These are phyloP conservation scores for Capronia americana DNA, from an alignment of 2,329 filamentous ascomycete species.

Conservation along the genomic window DNA sequence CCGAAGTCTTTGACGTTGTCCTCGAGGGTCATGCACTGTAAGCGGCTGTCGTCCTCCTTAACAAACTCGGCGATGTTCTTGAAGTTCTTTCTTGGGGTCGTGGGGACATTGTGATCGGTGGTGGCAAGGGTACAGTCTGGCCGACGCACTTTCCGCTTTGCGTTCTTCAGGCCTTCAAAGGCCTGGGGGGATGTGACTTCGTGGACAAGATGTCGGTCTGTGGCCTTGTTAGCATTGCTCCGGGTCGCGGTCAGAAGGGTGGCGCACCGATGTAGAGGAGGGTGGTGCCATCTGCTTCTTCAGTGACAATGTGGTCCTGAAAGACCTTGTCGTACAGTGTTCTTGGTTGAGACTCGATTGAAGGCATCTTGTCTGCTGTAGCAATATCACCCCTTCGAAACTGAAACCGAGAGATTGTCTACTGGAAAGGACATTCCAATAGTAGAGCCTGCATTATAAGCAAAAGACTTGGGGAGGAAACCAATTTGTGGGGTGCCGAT, in stretches of 20 bases:
- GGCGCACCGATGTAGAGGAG: conserved; percentile 87
- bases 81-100: conserved; percentile 85
- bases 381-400: neutral
- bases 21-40: conserved; percentile 94
- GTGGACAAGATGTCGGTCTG: conserved; percentile 93
- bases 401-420: conserved; percentile 2
- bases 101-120: conserved; percentile 98
- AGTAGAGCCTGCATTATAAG: conserved; percentile 27
- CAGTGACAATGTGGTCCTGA: conserved; percentile 89
- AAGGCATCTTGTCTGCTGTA: conserved; percentile 69
- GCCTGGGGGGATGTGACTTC: conserved; percentile 99
- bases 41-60: conserved; percentile 88
- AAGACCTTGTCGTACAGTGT: conserved; percentile 99
- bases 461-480: conserved; percentile 12
- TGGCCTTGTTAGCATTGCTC: conserved; percentile 33
- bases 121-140: conserved; percentile 97
- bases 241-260: conserved; percentile 12
- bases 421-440: conserved; percentile 17
- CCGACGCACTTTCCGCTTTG: conserved; percentile 83
- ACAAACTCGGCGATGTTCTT: conserved; percentile 95
- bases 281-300: conserved; percentile 91
- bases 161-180: conserved; percentile 93
- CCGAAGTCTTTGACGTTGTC: conserved; percentile 97
- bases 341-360: conserved; percentile 71
- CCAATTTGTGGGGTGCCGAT: conserved; percentile 22